phyloP scores from a whole-genome alignment of 345 rosid species.

The Erysimum cheiranthoides region DNA sequence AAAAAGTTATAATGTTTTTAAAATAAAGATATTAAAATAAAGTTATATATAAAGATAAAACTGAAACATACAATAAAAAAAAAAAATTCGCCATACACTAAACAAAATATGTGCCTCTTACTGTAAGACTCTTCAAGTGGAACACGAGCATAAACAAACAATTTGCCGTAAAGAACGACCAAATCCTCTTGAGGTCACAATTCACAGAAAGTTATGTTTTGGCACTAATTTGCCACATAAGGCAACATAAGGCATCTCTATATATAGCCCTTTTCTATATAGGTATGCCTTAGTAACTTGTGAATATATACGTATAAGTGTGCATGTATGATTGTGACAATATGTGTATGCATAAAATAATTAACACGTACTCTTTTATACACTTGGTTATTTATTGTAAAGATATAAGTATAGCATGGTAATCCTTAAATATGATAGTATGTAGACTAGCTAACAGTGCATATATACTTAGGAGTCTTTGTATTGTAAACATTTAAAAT shows the following conservation, averaged over 20 bases:
- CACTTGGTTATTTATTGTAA: background rate
- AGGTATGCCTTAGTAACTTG: background rate
- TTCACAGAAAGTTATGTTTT: constrained; percentile 29
- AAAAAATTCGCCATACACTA: too few species aligned
- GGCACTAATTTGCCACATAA: constrained; percentile 37
- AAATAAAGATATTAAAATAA: too few species aligned
- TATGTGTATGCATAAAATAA: background rate
- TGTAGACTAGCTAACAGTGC: background rate
- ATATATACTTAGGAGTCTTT: background rate
- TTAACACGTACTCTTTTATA: background rate
- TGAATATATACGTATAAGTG: background rate
- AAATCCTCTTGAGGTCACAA: constrained; percentile 32
- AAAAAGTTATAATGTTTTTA: too few species aligned
- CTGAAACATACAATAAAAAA: too few species aligned
- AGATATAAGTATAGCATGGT: background rate
- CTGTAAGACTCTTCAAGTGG: constrained; percentile 1
- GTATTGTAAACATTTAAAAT: background rate
- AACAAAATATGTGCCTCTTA: background rate
- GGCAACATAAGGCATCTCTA: constrained; percentile 16
- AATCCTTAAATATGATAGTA: background rate
- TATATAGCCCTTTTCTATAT: background rate
- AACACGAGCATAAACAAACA: constrained; percentile 38
- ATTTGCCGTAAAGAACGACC: constrained; percentile 46
- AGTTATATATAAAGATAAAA: too few species aligned
- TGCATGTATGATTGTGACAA: background rate